Evolutionary conservation across 2,329 filamentous ascomycete genomes (phyloP), one percentile per base, ranked within the genome.

Genomic region (Cordyceps pruinosa): DNA sequence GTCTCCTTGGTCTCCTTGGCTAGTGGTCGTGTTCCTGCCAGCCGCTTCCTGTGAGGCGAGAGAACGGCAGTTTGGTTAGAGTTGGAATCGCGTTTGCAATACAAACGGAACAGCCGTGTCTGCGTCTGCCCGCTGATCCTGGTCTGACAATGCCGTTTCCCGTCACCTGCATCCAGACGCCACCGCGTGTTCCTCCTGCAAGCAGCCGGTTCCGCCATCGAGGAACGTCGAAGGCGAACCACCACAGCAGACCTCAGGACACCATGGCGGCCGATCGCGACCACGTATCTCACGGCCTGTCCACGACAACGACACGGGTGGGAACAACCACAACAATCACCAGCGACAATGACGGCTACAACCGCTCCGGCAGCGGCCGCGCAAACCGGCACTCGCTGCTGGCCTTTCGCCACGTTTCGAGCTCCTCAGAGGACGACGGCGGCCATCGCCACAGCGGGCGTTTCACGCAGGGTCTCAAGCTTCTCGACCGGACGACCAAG

Each of bases 291-390:
- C 32, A 50, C 37, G 41, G 30, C 41, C 32, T 46, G 15, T 23
- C 17, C n/a, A 41, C 37, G 37, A 8, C n/a, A 3, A 44, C 50
- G n/a, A 55, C 21, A 25, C 47, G 15, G 4, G 37, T 45, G 3
- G 50, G 45, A 32, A 55, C 57, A 5, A 39, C 48, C 23, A 55
- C 51, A 45, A 55, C 51, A 12, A 50, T 55, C 5, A 55, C 50
- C 12, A 58, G 45, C 45, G 45, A 55, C 30, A 46, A 39, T 30
- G 28, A 45, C 21, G 32, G 45, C 28, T 37, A 39, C 39, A 10
- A 37, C 45, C 32, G 30, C n/a, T 21, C 44, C 23, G n/a, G 5
- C 8, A 12, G 5, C 23, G 28, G 39, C 2, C 23, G 28, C 26
- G 13, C 28, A n/a, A 58, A 46, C 19, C 44, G 57, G 3, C 23